Evolutionary conservation across 805 yeast species (phyloP), one percentile per base, ranked within the genome.

Genomic region (Yarrowia alimentaria): DNA sequence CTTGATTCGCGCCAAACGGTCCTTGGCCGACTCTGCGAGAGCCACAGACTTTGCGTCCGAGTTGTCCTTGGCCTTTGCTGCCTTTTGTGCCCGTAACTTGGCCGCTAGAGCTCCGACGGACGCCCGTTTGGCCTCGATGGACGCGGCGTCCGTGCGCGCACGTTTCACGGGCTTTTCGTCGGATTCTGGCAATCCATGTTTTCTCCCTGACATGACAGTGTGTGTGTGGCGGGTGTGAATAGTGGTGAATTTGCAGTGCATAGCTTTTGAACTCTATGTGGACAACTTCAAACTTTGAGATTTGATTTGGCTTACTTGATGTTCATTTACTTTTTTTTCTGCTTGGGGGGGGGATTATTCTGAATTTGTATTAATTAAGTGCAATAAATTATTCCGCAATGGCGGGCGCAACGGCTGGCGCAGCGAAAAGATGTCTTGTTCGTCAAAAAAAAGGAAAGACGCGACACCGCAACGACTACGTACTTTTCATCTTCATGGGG

Each of bases 141-240:
- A 26, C n/a, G 10, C 30, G 18, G 33, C n/a, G 33, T 40, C 47
- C n/a, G 47, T 40, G 13, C 28, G 26, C 4, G 47, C 33, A 6
- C 47, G 47, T 12, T 40, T 40, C 3, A 19, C 47, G 8, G 47
- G 18, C 32, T 40, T 40, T 6, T 25, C 31, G 43, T 37, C 43
- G 10, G 18, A 24, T 21, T 26, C 33, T n/a, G n/a, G 13, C 19
- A 43, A 10, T n/a, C 50, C 37, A 11, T 43, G 50, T 30, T 43
- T 43, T 20, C 50, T 37, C 18, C 50, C 50, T 10, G 37, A 30
- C 50, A 43, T 43, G 50, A n/a, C n/a, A n/a, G n/a, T n/a, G 10
- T 20, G 34, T 26, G 29, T 38, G 21, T 6, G 16, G 24, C 4
- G 10, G 12, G 12, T 17, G 8, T 16, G 26, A 35, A 22, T 10